Evolutionary conservation across 352 stramenopile species (phyloP), one percentile per base, ranked within the genome.

Genomic region (Achlya hypogyna): DNA sequence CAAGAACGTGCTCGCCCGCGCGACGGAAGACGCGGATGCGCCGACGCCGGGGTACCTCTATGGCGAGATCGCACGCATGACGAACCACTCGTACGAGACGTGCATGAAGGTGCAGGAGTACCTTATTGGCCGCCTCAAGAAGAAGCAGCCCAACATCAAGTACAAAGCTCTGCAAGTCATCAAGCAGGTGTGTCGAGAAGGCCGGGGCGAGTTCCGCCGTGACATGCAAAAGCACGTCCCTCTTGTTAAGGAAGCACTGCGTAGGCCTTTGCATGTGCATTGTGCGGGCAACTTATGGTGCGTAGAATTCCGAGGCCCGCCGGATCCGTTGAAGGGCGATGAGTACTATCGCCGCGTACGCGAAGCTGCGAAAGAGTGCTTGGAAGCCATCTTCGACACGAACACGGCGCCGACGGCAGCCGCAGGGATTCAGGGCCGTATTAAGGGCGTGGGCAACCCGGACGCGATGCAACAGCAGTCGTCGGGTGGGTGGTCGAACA

Each of bases 41-140:
- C 95, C 95, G 12, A 98, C 95, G 43, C 95, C 93, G 12, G 95
- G 95, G 28, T 98, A 98, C 75, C 82, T 98, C 71, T 98, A 98
- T 75, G 85, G 93, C 45, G 95, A 98, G 79, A 98, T 98, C 72
- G 87, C 88, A 62, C 85, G 85, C 75, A 97, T 96, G 88, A 96
- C 88, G 66, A 82, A 95, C 72, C 86, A 95, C 65, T 93, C 82
- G 68, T 95, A 91, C 74, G 87, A 96, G 65, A 96, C 83, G 68
- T 95, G 81, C 77, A 73, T 78, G 51, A 94, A 96, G 64, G 85
- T 97, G 59, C 81, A 84, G 69, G 85, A 93, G 29, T 98, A 92
- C 72, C 79, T 98, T 49, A 88, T 96, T 51, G 82, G 78, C 35
- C 88, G 93, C 63, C 82, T 98, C 53, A 88, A 93, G 75, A 98